Evolutionary conservation across 2,329 filamentous ascomycete genomes (phyloP), one percentile per base, ranked within the genome.

Genomic region (Trichoderma koningii): DNA sequence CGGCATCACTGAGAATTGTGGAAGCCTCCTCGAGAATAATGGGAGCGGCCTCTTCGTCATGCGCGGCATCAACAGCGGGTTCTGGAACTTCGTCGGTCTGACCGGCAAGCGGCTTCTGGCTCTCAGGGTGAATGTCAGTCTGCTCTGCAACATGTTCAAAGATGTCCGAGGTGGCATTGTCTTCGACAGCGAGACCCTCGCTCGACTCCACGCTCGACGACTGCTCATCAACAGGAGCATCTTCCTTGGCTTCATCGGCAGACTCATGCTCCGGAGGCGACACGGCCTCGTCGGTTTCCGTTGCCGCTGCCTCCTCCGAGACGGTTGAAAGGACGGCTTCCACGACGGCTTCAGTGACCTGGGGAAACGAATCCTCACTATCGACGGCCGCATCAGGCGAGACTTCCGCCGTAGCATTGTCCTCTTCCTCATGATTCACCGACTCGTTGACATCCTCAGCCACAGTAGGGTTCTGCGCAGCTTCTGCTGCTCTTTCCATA

Each of bases 401-500:
- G 10, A 63, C 67, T 56, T 74, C 74, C 6, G 73, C 76, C 9
- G 71, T 68, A 19, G 53, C 45, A 14, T 66, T 65, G 6, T 71
- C 69, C 47, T 68, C 65, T 28, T 68, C 66, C 12, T 71, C 59
- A 1, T 65, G 64, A 71, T 69, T 63, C 70, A 74, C 64, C 3
- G 47, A 53, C n/a, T 17, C 28, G 15, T 63, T 61, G 47, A 57
- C 63, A 47, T 63, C 55, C 55, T 69, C 68, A 7, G 70, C 69
- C 66, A 67, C 57, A 5, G 56, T 55, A 71, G 34, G 28, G 44
- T 53, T 69, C 76, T 76, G 72, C 3, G 75, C 78, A 3, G 74
- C 79, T 50, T 83, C 82, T 7, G 82, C 86, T 47, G 85, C 84
- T 10, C 83, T 78, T 57, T 87, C 85, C 71, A 90, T 84, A 17